A percentile compares a stretch with the other conserved stretches of the same genome.
Conservation (phyloP, 305 asterid genomes). For the Salvia sclarea region DNA sequence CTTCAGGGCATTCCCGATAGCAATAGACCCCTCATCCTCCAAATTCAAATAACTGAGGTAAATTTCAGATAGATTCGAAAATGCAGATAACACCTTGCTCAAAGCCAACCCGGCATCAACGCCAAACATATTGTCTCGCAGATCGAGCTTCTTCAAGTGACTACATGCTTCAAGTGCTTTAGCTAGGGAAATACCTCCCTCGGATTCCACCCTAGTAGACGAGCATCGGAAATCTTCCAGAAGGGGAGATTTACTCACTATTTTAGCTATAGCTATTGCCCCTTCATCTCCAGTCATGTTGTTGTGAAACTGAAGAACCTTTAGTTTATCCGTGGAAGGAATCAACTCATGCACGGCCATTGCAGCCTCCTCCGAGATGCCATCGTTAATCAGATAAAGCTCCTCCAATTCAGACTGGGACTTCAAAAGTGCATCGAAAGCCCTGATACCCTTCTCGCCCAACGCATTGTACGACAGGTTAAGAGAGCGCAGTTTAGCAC, state of each 20-base stretch:
- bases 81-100: slow-evolving; percentile 51
- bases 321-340: slow-evolving; percentile 67
- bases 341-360: slow-evolving; percentile 66
- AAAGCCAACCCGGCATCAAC: slow-evolving; percentile 71
- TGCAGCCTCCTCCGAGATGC: slow-evolving; percentile 95
- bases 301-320: slow-evolving; percentile 80
- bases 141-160: slow-evolving; percentile 70
- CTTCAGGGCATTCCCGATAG: slow-evolving; percentile 67
- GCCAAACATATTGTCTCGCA: slow-evolving; percentile 94
- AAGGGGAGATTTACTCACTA: slow-evolving; percentile 59
- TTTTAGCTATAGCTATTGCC: slow-evolving; percentile 70
- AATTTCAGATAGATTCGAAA: slow-evolving; percentile 63
- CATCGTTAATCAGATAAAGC: slow-evolving; percentile 79
- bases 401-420: slow-evolving; percentile 77
- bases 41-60: slow-evolving; percentile 88
- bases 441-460: slow-evolving; percentile 89
- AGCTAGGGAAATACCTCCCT: slow-evolving; percentile 76
- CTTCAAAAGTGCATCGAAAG: slow-evolving; percentile 71
- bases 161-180: slow-evolving; percentile 62
- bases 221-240: slow-evolving; percentile 86
- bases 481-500: slow-evolving; percentile 63
- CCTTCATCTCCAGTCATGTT: slow-evolving; percentile 98
- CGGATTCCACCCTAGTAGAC: slow-evolving; percentile 82
- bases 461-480: slow-evolving; percentile 84
- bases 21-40: slow-evolving; percentile 81